These are phyloP conservation scores for Tremella fuciformis DNA, from an alignment of 768 basidiomycete genomes.

Conservation along the genomic window DNA sequence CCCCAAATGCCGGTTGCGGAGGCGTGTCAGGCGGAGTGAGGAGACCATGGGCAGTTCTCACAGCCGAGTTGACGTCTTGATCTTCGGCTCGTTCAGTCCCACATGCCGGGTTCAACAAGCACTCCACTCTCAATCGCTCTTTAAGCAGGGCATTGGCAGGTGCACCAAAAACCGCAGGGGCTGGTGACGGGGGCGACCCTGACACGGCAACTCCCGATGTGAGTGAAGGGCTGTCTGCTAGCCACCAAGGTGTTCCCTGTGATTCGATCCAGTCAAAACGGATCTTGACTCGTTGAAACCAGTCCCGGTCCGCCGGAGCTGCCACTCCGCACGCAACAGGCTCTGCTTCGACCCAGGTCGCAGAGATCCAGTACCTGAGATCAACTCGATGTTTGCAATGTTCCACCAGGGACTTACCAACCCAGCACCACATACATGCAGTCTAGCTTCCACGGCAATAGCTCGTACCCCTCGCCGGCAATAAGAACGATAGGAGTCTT, in stretches of 20 bases:
- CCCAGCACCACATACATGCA: slow-evolving; percentile 39
- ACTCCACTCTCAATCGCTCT: no score
- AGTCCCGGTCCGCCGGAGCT: slow-evolving; percentile 11
- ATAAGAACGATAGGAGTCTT: slow-evolving; percentile 37
- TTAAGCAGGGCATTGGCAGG: no score
- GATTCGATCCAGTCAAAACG: slow-evolving; percentile 43
- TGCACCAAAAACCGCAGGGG: no score
- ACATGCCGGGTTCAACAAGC: no score
- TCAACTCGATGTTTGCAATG: neutral
- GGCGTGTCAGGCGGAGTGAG: no score
- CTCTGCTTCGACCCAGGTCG: slow-evolving; percentile 43
- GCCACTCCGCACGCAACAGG: slow-evolving; percentile 8
- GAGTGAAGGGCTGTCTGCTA: neutral
- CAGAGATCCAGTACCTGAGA: slow-evolving; percentile 41
- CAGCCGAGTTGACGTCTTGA: no score
- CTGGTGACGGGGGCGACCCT: no score
- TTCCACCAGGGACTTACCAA: slow-evolving; percentile 25
- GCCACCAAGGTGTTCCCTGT: slow-evolving; percentile 44
- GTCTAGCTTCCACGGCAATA: slow-evolving; percentile 33
- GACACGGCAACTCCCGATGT: neutral
- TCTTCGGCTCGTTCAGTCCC: no score
- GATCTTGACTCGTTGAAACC: slow-evolving; percentile 38
- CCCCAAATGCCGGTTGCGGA: no score
- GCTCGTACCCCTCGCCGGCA: slow-evolving; percentile 35
- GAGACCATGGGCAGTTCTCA: no score